Conservation (phyloP, 2,329 filamentous ascomycete genomes). For the Paraphaeosphaeria sporulosa region DNA sequence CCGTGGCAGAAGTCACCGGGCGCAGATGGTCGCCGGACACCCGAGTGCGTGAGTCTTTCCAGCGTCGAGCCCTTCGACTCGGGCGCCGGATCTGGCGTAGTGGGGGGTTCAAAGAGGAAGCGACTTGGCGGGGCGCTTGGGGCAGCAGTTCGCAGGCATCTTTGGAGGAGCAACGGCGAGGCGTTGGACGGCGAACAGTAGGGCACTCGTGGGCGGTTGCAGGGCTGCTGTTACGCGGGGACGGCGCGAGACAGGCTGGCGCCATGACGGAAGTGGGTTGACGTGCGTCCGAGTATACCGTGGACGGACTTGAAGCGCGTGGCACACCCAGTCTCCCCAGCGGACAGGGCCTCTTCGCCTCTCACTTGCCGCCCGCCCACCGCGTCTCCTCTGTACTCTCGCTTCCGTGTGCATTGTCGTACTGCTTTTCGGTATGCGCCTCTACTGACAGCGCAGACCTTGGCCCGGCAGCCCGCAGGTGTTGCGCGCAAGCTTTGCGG, state of each 20-base stretch:
- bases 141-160: constrained; percentile 17
- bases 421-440: background rate
- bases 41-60: background rate
- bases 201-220: background rate
- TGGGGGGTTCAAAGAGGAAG: constrained; percentile 10
- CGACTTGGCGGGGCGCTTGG: constrained; percentile 19
- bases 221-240: background rate
- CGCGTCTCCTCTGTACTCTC: background rate
- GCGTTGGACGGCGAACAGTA: background rate
- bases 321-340: background rate
- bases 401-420: background rate
- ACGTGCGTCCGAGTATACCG: background rate
- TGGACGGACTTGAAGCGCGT: constrained; percentile 4
- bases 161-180: background rate
- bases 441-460: background rate
- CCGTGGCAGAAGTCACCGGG: background rate
- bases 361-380: background rate
- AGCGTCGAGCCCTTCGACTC: constrained; percentile 11
- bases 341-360: background rate
- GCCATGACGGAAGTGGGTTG: constrained; percentile 2
- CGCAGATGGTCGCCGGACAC: background rate
- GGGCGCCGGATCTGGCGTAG: constrained; percentile 17
- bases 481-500: constrained; percentile 6
- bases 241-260: background rate
- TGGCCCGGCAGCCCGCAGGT: constrained; percentile 5